Base-by-base conservation (phyloP, 2,329 filamentous ascomycete genomes). In the Colletotrichum tofieldiae region DNA sequence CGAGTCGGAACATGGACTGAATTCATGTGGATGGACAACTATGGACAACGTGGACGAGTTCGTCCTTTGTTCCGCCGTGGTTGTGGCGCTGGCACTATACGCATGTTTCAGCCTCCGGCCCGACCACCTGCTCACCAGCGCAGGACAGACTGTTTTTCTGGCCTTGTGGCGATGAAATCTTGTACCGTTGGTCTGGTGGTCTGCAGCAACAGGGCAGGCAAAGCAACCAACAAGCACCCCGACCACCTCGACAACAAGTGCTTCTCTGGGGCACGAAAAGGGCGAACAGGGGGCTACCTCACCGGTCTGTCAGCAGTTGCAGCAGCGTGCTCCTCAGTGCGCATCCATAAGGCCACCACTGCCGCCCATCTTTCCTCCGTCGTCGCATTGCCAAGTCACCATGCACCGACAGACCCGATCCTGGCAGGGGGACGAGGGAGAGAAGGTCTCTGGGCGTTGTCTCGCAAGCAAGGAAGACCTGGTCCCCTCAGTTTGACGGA, bases 61-160 rank as follows among this genome's bases (percentile, higher is more conserved):
- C 69, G 39, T 72, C 69, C 41, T 63, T 69, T 69, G 43, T 64
- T 60, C 45, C 20, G 65, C 23, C 54, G 47, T 43, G 45, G 47
- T 60, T 39, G 69, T 49, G 52, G 65, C 59, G 59, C 45, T 55
- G 49, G 49, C 65, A 55, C 65, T 65, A 64, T 65, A 64, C n/a
- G 54, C 65, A 60, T 64, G 65, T 69, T 69, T 72, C 65, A 69
- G 69, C 59, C 43, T 69, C 59, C 26, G 55, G 9, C 52, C n/a
- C 59, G n/a, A 49, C 29, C 59, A 62, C 47, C 32, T 61, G n/a
- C 11, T n/a, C 35, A 35, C 2, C 4, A 6, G 29, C 52, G 37
- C 12, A 16, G 20, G 14, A 18, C 32, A 3, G 52, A 5, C 32
- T 35, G 29, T 41, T 37, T 37, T 32, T 35, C 20, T 12, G 20